Evolutionary conservation across 2,329 filamentous ascomycete species (phyloP).

Genomic region (Pezicula carpinea): DNA sequence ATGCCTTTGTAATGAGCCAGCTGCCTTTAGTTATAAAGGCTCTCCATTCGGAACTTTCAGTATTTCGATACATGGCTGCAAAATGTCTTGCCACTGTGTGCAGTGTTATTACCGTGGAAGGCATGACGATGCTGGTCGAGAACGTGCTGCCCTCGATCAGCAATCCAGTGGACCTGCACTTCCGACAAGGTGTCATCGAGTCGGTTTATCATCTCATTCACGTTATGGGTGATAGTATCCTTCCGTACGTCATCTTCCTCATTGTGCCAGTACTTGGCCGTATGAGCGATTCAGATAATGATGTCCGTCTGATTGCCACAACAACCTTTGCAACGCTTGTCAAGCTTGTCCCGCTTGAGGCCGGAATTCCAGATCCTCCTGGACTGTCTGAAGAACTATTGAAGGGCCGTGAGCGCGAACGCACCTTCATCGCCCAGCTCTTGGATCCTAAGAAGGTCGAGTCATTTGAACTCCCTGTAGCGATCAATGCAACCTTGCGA

Average conservation of each 20-base stretch:
- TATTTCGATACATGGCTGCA: slow-evolving; percentile 92
- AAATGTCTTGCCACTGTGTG: slow-evolving; percentile 97
- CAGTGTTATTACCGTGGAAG: slow-evolving; percentile 90
- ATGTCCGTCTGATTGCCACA: slow-evolving; percentile 88
- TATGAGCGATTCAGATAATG: slow-evolving; percentile 98
- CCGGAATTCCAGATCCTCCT: slow-evolving; percentile 93
- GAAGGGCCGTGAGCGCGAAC: slow-evolving; percentile 85
- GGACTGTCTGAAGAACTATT: slow-evolving; percentile 85
- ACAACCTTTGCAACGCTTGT: slow-evolving; percentile 96
- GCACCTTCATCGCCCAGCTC: slow-evolving; percentile 95
- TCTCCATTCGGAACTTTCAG: slow-evolving; percentile 80
- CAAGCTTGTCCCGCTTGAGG: slow-evolving; percentile 93
- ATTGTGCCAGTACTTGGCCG: slow-evolving; percentile 94
- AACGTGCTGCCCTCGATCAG: slow-evolving; percentile 87
- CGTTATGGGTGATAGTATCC: slow-evolving; percentile 93
- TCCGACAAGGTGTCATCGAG: slow-evolving; percentile 90
- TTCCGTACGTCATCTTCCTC: slow-evolving; percentile 98
- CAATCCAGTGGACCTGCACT: slow-evolving; percentile 82
- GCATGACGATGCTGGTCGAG: slow-evolving; percentile 93
- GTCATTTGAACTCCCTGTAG: slow-evolving; percentile 85
- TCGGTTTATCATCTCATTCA: slow-evolving; percentile 95
- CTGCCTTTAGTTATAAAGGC: slow-evolving; percentile 84
- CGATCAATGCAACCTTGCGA: slow-evolving; percentile 92
- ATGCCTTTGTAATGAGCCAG: slow-evolving; percentile 76
- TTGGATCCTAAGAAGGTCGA: slow-evolving; percentile 97